Percentiles rank a stretch among this genome's conserved stretches.
These are phyloP conservation scores for Thermothelomyces thermophilus DNA, from an alignment of 2,329 filamentous ascomycete genomes.

Conservation along the genomic window DNA sequence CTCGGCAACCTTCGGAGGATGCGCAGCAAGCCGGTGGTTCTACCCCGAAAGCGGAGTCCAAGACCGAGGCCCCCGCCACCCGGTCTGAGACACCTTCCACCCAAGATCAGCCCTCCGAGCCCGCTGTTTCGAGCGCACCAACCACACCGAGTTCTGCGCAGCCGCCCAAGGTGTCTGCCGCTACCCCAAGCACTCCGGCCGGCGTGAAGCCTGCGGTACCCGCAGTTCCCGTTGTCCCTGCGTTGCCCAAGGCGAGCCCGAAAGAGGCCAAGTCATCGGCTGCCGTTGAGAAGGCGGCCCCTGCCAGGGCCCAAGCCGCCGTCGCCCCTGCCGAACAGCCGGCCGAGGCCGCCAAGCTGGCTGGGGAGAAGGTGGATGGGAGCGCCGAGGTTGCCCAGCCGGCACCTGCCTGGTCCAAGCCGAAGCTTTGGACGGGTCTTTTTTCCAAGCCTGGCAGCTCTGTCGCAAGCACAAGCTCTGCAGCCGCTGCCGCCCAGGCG, in stretches of 20 bases:
- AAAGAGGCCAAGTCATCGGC: conserved; percentile 27
- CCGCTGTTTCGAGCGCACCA: conserved; percentile 30
- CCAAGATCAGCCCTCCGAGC: conserved; percentile 30
- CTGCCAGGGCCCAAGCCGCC: conserved; percentile 23
- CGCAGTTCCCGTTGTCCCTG: conserved; percentile 42
- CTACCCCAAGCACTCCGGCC: conserved; percentile 25
- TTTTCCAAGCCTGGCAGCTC: conserved; percentile 28
- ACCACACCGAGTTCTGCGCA: conserved; percentile 32
- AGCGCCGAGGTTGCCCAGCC: conserved; percentile 23
- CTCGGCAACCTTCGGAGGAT: not conserved
- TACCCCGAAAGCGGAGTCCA: conserved; percentile 17
- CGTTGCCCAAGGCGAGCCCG: conserved; percentile 36
- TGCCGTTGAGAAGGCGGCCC: conserved; percentile 19
- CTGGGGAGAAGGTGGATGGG: conserved; percentile 7
- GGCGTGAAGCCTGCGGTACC: conserved; percentile 30
- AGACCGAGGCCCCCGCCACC: conserved; percentile 9
- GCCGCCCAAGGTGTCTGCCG: conserved; percentile 22
- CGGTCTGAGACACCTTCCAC: conserved; percentile 30
- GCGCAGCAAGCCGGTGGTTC: conserved; percentile 15
- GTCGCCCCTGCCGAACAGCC: conserved; percentile 10
- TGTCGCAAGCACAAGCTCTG: conserved; percentile 22
- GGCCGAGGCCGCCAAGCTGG: not conserved
- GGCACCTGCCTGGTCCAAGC: conserved; percentile 29
- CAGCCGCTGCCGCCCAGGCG: conserved; percentile 19
- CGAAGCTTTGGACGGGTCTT: conserved; percentile 35